A percentile compares a stretch with the other conserved stretches of the same genome.
phyloP scores from a whole-genome alignment of 1,284 basidiomycete species.

The Naganishia sp. region DNA sequence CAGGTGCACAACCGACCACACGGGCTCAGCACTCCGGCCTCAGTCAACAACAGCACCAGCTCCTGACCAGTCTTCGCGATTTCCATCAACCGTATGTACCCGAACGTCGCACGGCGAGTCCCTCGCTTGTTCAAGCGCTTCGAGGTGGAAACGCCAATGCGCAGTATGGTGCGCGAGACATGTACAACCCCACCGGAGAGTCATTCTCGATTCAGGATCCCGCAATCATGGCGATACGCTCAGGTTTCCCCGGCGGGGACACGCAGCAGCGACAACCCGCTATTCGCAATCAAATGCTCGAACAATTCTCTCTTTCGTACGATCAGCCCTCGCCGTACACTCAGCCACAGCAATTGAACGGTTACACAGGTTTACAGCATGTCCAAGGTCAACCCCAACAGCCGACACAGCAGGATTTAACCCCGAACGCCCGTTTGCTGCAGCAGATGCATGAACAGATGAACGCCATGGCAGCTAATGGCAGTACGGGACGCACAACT shows the following conservation, averaged over 20 bases:
- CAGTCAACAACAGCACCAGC: conserved; percentile 27
- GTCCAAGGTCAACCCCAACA: conserved; percentile 19
- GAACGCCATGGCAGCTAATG: conserved; percentile 22
- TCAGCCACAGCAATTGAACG: conserved; percentile 12
- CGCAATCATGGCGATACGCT: conserved; percentile 31
- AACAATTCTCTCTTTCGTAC: conserved; percentile 17
- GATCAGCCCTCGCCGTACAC: conserved; percentile 15
- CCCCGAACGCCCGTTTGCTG: conserved; percentile 28
- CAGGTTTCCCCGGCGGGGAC: conserved; percentile 22
- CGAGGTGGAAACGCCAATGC: conserved; percentile 23
- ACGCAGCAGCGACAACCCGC: conserved; percentile 29
- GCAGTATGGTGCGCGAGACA: conserved; percentile 16
- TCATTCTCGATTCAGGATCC: conserved; percentile 34
- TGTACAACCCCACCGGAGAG: conserved; percentile 31
- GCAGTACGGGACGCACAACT: conserved; percentile 20
- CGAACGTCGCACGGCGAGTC: conserved; percentile 30
- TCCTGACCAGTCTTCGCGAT: conserved; percentile 25
- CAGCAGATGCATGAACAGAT: conserved; percentile 33
- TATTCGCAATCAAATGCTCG: conserved; percentile 20
- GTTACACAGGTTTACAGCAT: conserved; percentile 15
- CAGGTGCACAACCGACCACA: conserved; percentile 2
- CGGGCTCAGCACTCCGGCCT: conserved; percentile 15
- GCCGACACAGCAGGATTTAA: conserved; percentile 24
- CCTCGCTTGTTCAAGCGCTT: conserved; percentile 29
- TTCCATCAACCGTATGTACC: conserved; percentile 34